Conservation (phyloP, 2,329 filamentous ascomycete genomes). For the Arthrobotrys megalospora region DNA sequence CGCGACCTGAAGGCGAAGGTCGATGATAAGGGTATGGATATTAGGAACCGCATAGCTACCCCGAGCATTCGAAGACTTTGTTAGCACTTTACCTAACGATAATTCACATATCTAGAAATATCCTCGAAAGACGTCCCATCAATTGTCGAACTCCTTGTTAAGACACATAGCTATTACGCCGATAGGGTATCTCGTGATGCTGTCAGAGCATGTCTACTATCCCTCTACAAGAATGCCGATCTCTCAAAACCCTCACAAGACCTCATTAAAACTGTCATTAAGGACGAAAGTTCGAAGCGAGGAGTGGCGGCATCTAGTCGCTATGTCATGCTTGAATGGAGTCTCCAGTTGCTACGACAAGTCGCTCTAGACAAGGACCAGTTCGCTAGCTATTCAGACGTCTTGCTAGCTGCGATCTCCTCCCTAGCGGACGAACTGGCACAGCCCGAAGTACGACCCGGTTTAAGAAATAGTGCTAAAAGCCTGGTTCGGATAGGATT, state of each 20-base stretch:
- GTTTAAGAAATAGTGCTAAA: conserved; percentile 45
- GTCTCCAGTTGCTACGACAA: conserved; percentile 79
- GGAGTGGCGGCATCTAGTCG: conserved; percentile 84
- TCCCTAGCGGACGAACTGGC: conserved; percentile 76
- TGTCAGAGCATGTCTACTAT: conserved; percentile 83
- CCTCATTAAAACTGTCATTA: conserved; percentile 77
- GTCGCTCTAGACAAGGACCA: conserved; percentile 77
- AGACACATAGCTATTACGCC: conserved; percentile 87
- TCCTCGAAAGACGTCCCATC: conserved; percentile 69
- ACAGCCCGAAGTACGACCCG: conserved; percentile 49
- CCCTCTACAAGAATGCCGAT: conserved; percentile 75
- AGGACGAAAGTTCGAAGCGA: conserved; percentile 80
- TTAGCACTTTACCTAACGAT: conserved; percentile 67
- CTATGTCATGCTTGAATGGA: conserved; percentile 93
- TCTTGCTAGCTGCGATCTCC: conserved; percentile 79
- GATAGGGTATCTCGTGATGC: conserved; percentile 87
- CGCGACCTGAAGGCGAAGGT: conserved; percentile 63
- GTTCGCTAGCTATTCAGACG: conserved; percentile 72
- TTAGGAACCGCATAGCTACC: conserved; percentile 41
- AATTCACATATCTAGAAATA: conserved; percentile 65
- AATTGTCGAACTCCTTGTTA: conserved; percentile 82
- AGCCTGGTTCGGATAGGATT: conserved; percentile 42
- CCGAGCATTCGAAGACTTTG: conserved; percentile 18
- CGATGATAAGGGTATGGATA: conserved; percentile 40
- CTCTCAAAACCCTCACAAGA: conserved; percentile 74